phyloP scores from a whole-genome alignment of 495 filamentous ascomycete species.

The Apodospora peruviana region DNA sequence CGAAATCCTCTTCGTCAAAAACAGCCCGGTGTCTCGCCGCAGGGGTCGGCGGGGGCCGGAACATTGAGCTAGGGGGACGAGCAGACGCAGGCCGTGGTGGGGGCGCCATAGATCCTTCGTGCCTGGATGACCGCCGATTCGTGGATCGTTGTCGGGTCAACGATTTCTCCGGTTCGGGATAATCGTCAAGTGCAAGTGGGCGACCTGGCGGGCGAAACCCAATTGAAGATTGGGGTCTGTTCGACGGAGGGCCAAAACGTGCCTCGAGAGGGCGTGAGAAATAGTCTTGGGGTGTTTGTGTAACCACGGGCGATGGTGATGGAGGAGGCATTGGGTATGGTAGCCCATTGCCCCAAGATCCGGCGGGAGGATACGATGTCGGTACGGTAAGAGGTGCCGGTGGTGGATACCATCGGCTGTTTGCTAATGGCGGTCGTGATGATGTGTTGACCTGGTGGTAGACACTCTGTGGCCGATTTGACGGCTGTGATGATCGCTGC shows the following conservation, averaged over 20 bases:
- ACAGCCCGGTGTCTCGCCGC: constrained; percentile 25
- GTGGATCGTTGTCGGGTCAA: constrained; percentile 32
- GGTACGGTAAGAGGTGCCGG: neutral
- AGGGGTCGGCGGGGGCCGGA: constrained; percentile 30
- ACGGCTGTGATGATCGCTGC: no score
- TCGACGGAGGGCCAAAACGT: constrained; percentile 22
- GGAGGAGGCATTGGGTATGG: constrained; percentile 1
- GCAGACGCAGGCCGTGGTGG: constrained; percentile 34
- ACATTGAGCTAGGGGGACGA: constrained; percentile 26
- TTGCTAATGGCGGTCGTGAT: constrained; percentile 23
- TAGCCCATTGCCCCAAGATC: no score
- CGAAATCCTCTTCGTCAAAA: constrained; percentile 32
- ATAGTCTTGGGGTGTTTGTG: constrained; percentile 20
- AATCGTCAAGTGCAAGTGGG: constrained; percentile 18
- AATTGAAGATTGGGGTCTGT: constrained; percentile 39
- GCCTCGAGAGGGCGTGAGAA: constrained; percentile 27
- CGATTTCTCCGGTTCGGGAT: constrained; percentile 23
- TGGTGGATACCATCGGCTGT: constrained; percentile 19
- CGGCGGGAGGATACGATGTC: constrained; percentile 4
- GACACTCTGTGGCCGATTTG: no score
- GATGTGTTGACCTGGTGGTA: constrained; percentile 24
- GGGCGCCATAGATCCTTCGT: constrained; percentile 34
- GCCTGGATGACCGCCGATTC: constrained; percentile 29
- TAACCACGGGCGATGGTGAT: constrained; percentile 15
- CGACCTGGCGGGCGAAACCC: constrained; percentile 29